phyloP scores from a whole-genome alignment of 352 stramenopile genomes.

The Globisporangium irregulare region DNA sequence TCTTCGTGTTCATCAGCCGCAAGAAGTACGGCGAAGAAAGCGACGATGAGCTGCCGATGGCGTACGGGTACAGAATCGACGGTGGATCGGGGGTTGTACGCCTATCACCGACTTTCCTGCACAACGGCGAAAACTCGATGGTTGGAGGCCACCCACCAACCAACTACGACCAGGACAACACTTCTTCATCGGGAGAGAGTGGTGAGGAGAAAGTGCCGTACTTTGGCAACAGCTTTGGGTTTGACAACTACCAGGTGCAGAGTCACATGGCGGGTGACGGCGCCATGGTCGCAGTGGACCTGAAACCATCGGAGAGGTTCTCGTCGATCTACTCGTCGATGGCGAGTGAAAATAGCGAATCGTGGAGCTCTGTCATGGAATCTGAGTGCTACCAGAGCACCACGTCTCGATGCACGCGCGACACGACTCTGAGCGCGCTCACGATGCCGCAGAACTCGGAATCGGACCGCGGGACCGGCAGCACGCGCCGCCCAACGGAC shows the following conservation, averaged over 20 bases:
- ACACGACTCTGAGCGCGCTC: slow-evolving; percentile 64
- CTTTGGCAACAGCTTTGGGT: slow-evolving; percentile 16
- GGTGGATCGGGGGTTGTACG: slow-evolving; percentile 34
- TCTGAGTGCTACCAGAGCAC: slow-evolving; percentile 48
- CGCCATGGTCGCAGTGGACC: slow-evolving; percentile 18
- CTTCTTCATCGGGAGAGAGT: slow-evolving; percentile 22
- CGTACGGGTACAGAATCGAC: slow-evolving; percentile 43
- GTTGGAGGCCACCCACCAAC: slow-evolving; percentile 20
- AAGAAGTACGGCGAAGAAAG: slow-evolving; percentile 54
- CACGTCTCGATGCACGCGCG: slow-evolving; percentile 57
- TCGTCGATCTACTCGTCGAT: slow-evolving; percentile 43
- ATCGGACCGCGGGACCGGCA: slow-evolving; percentile 5
- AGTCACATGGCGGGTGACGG: slow-evolving; percentile 7
- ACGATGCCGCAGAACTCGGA: slow-evolving; percentile 44
- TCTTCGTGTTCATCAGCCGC: slow-evolving; percentile 61
- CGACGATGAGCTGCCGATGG: slow-evolving; percentile 46
- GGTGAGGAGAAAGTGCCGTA: slow-evolving; percentile 18
- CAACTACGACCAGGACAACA: slow-evolving; percentile 13
- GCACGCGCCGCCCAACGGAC: background rate
- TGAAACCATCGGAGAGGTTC: slow-evolving; percentile 28
- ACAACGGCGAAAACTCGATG: slow-evolving; percentile 34
- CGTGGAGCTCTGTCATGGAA: slow-evolving; percentile 74
- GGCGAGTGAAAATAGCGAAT: slow-evolving; percentile 51
- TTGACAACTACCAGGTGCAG: slow-evolving; percentile 17
- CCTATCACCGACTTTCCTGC: slow-evolving; percentile 56